Percentiles rank a stretch among this genome's conserved stretches.
Evolutionary conservation across 768 basidiomycete genomes (phyloP).

Genomic region (Coprinopsis sp.): DNA sequence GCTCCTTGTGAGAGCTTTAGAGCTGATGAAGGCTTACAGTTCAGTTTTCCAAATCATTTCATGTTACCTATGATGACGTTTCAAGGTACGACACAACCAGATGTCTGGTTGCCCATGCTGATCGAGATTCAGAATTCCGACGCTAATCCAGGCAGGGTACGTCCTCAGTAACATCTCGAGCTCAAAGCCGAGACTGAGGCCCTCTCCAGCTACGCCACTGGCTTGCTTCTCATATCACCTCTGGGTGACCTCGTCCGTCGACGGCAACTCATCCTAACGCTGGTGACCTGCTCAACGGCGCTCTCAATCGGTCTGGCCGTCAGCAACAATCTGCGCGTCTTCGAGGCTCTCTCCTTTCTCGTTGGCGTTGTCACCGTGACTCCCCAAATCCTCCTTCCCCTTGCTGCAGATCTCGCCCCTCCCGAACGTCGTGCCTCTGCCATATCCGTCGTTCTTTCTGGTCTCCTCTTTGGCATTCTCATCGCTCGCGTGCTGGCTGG

Average conservation of each 20-base stretch:
- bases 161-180: constrained; percentile 11
- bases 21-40: constrained; percentile 25
- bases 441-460: constrained; percentile 67
- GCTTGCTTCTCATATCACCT: constrained; percentile 72
- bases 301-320: constrained; percentile 71
- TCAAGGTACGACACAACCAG: too few species aligned
- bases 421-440: constrained; percentile 71
- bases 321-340: constrained; percentile 52
- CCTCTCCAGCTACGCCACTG: constrained; percentile 55
- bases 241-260: constrained; percentile 80
- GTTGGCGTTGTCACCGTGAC: constrained; percentile 68
- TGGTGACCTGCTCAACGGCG: constrained; percentile 49
- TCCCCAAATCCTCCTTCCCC: constrained; percentile 71
- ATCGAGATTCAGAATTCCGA: constrained; percentile 45
- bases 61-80: constrained; percentile 19
- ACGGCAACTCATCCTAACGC: constrained; percentile 59
- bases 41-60: constrained; percentile 32
- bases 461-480: constrained; percentile 67
- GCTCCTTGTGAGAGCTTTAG: background rate
- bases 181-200: background rate
- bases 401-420: constrained; percentile 80
- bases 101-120: too few species aligned
- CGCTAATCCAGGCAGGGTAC: constrained; percentile 65
- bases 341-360: constrained; percentile 66
- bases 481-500: constrained; percentile 73